phyloP scores from a whole-genome alignment of 2,329 filamentous ascomycete species.

The Alternaria conjuncta region DNA sequence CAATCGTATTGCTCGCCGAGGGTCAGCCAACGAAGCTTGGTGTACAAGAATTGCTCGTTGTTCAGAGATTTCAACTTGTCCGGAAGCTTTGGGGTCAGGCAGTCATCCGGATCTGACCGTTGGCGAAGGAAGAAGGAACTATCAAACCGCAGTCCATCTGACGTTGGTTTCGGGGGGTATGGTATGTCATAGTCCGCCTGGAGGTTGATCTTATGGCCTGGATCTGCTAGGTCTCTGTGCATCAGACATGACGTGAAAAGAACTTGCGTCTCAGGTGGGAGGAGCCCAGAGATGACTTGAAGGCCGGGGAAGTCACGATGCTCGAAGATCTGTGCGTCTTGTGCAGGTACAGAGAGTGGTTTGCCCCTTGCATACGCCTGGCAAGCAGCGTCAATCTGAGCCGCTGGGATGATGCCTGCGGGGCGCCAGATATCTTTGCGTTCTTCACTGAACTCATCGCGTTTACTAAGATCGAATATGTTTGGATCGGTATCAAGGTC shows the following conservation, averaged over 20 bases:
- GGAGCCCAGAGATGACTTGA: constrained; percentile 74
- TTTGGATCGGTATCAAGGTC: constrained; percentile 59
- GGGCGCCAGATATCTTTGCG: constrained; percentile 35
- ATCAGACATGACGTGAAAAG: constrained; percentile 75
- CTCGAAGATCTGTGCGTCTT: constrained; percentile 44
- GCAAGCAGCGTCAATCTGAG: constrained; percentile 39
- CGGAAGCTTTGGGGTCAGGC: constrained; percentile 68
- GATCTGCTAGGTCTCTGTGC: constrained; percentile 77
- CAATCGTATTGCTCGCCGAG: constrained; percentile 96
- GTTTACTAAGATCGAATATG: constrained; percentile 51
- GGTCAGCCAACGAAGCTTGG: constrained; percentile 90
- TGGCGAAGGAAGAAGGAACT: constrained; percentile 44
- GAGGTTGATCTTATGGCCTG: constrained; percentile 82
- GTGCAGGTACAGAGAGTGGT: constrained; percentile 20
- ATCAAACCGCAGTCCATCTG: constrained; percentile 29
- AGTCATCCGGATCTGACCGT: constrained; percentile 30
- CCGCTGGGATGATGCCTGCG: constrained; percentile 35
- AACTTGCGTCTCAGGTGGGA: constrained; percentile 75
- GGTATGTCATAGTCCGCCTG: constrained; percentile 78
- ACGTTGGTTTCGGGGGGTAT: constrained; percentile 58
- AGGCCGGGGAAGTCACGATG: constrained; percentile 61
- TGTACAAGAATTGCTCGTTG: constrained; percentile 74
- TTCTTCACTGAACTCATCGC: constrained; percentile 42
- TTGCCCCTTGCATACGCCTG: constrained; percentile 39
- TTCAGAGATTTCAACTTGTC: constrained; percentile 75